These are phyloP conservation scores for Coemansia sp. DNA, from an alignment of 192 early-diverging fungal genomes.

Conservation along the genomic window DNA sequence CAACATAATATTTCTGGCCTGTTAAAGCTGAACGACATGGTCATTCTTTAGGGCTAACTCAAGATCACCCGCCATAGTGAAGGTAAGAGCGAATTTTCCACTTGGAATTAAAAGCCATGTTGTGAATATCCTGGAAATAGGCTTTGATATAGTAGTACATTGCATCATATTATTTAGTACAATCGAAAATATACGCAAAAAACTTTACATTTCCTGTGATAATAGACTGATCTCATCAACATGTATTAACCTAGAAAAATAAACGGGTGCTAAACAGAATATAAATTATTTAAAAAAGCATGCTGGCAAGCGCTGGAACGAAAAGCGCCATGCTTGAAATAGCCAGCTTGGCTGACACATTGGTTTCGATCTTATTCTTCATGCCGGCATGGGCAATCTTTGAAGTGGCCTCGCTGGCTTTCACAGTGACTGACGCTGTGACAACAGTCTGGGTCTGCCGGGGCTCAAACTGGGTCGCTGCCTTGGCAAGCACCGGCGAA, in stretches of 20 bases:
- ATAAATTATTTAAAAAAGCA: conserved; percentile 1
- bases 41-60: too few species aligned
- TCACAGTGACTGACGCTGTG: not conserved
- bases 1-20: too few species aligned
- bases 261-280: not conserved
- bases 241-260: conserved; percentile 5
- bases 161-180: not conserved
- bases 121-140: too few species aligned
- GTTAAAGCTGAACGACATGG: too few species aligned
- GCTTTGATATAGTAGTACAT: too few species aligned
- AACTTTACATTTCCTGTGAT: not conserved
- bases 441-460: conserved; percentile 4
- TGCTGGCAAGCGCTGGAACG: not conserved
- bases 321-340: not conserved
- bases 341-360: not conserved
- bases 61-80: too few species aligned
- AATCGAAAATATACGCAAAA: not conserved
- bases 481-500: conserved; percentile 27
- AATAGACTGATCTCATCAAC: not conserved
- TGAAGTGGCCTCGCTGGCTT: conserved; percentile 5
- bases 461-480: conserved; percentile 14
- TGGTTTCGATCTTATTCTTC: conserved; percentile 29
- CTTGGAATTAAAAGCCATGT: too few species aligned
- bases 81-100: too few species aligned
- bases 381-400: conserved; percentile 16